Percentiles rank a stretch among this genome's conserved stretches.
These are phyloP conservation scores for Umbelopsis ramanniana DNA, from an alignment of 192 early-diverging fungal genomes.

Conservation along the genomic window DNA sequence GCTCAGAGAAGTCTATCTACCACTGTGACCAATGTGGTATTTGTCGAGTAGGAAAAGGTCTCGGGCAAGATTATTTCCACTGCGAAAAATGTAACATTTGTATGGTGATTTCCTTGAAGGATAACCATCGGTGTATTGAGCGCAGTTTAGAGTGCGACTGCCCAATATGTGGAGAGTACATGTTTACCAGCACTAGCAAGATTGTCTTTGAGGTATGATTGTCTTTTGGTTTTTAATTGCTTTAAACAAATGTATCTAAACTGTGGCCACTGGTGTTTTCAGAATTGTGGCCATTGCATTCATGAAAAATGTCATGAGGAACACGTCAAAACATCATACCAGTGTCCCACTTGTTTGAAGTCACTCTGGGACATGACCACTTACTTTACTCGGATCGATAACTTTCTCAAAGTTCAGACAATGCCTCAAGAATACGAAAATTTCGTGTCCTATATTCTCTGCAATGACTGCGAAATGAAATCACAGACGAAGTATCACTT, in stretches of 20 bases:
- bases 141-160: slow-evolving; percentile 90
- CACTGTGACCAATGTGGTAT: slow-evolving; percentile 95
- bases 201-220: slow-evolving; percentile 82
- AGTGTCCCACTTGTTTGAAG: slow-evolving; percentile 94
- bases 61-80: slow-evolving; percentile 86
- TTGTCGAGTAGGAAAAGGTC: slow-evolving; percentile 84
- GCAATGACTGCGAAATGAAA: slow-evolving; percentile 94
- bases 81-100: slow-evolving; percentile 93
- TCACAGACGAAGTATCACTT: slow-evolving; percentile 90
- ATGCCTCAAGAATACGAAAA: slow-evolving; percentile 93
- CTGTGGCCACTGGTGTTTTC: background rate
- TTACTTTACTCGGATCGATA: slow-evolving; percentile 86
- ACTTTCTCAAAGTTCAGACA: slow-evolving; percentile 71
- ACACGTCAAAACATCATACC: slow-evolving; percentile 89
- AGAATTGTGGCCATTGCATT: slow-evolving; percentile 93
- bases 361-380: slow-evolving; percentile 83
- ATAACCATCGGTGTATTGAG: slow-evolving; percentile 90
- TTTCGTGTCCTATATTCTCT: slow-evolving; percentile 75
- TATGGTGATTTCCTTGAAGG: slow-evolving; percentile 74
- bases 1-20: slow-evolving; percentile 82
- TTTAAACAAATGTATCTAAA: background rate
- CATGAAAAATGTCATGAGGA: slow-evolving; percentile 85
- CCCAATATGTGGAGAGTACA: slow-evolving; percentile 95
- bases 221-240: background rate
- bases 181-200: slow-evolving; percentile 84